Evolutionary conservation across 116 monocot genomes (phyloP), one percentile per base, ranked within the genome.

Genomic region (Posidonia oceanica): DNA sequence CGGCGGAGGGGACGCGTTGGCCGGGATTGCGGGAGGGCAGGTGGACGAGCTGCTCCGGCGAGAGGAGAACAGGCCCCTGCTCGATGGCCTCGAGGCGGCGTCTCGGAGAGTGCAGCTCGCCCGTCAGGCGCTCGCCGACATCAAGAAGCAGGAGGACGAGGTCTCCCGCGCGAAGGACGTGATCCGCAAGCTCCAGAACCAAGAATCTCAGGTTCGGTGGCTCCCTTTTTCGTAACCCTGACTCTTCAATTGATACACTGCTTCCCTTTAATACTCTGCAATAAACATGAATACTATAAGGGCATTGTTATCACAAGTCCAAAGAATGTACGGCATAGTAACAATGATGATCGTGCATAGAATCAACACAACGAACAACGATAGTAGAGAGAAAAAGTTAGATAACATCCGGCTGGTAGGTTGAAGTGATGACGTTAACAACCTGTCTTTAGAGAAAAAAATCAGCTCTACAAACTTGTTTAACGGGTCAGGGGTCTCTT

Each of bases 81-180:
- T 94, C 18, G 70, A 89, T 10, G 81, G 85, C 21, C 74, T 94
- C 14, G 69, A 87, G 48, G 79, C 74, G 53, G 94, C 94, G 18
- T 79, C 84, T 4, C 77, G 68, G 38, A 58, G 89, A 48, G 89
- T 89, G 21, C 85, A 94, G 16, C 55, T 62, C 61, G 94, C 94
- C 15, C 78, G 85, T 59, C 80, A 36, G 39, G 91, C 84, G n/a
- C 82, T 95, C 37, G 82, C 80, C 4, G 86, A 88, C 20, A 86
- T 95, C 59, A 71, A 82, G 77, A 72, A 76, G 69, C 86, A 81
- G 75, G 86, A 88, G 59, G 86, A 80, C 14, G 84, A 86, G 14
- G 77, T 72, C 18, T 57, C 53, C 5, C 65, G 69, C 13, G 78
- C 76, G 17, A 86, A 82, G 67, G 72, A 77, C 14, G 14, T 75